These are phyloP conservation scores for Xerocomellus chrysenteron DNA, from an alignment of 768 basidiomycete genomes.

Conservation along the genomic window DNA sequence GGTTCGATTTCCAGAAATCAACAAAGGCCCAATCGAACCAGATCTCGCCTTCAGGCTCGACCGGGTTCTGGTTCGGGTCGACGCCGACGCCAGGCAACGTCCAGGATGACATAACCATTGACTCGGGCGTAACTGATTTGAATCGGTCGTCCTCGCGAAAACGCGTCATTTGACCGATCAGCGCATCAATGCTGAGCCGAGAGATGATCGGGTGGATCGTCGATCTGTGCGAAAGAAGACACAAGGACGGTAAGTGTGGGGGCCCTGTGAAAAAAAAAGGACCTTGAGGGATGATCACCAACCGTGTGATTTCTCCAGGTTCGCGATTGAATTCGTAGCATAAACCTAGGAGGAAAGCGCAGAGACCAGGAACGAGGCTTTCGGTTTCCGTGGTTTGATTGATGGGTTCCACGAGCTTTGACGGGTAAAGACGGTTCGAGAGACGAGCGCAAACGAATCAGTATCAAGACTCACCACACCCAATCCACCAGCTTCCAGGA, in stretches of 20 bases:
- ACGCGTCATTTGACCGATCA: constrained; percentile 82
- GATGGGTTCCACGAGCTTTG: constrained; percentile 89
- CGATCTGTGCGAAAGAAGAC: constrained; percentile 42
- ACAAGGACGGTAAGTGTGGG: not conserved
- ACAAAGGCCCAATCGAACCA: constrained; percentile 99
- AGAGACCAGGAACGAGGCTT: constrained; percentile 83
- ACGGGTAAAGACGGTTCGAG: not conserved
- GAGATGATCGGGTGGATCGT: constrained; percentile 89
- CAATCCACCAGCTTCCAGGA: constrained; percentile 86
- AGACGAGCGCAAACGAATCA: not conserved
- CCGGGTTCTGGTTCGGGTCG: constrained; percentile 12
- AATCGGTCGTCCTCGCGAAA: constrained; percentile 93
- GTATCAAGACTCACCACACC: constrained; percentile 66
- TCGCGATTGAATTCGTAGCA: constrained; percentile 97
- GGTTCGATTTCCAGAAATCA: constrained; percentile 98
- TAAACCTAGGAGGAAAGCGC: constrained; percentile 86
- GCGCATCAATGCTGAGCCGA: constrained; percentile 85
- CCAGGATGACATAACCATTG: constrained; percentile 63
- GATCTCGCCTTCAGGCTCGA: constrained; percentile 72
- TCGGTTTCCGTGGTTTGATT: constrained; percentile 88
- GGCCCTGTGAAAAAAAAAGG: too few species aligned
- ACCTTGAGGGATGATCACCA: constrained; percentile 18
- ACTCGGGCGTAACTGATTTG: constrained; percentile 84
- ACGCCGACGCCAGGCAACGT: constrained; percentile 2
- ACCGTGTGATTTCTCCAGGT: constrained; percentile 95